Evolutionary conservation across 2,329 filamentous ascomycete species (phyloP).

Genomic region (Cercospora sp.): DNA sequence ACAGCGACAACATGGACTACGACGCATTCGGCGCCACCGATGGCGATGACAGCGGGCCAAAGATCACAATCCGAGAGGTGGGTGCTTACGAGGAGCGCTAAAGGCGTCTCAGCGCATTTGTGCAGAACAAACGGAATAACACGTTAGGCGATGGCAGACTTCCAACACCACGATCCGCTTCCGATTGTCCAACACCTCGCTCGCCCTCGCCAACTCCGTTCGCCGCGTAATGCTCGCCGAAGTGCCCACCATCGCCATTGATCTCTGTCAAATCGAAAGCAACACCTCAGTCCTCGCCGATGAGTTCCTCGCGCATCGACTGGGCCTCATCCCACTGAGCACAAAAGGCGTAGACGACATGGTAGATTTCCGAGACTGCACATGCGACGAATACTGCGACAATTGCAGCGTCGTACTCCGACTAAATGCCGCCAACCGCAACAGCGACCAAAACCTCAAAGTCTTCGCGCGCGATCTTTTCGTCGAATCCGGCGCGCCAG

Average conservation of each 20-base stretch:
- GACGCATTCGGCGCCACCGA: conserved; percentile 27
- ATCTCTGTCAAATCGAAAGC: conserved; percentile 85
- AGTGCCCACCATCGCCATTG: conserved; percentile 90
- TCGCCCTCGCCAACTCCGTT: conserved; percentile 88
- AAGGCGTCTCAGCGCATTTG: background rate
- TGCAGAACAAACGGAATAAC: conserved; percentile 11
- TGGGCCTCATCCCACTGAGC: conserved; percentile 85
- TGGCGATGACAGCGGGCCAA: conserved; percentile 29
- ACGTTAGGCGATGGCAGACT: conserved; percentile 48
- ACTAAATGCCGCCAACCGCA: conserved; percentile 70
- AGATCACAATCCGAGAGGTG: conserved; percentile 50
- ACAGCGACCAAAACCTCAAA: conserved; percentile 82
- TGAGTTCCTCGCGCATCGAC: conserved; percentile 89
- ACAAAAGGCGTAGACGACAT: conserved; percentile 80
- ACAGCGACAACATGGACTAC: conserved; percentile 23
- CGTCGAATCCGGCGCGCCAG: conserved; percentile 55
- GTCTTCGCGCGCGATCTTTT: conserved; percentile 90
- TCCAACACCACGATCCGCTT: conserved; percentile 84
- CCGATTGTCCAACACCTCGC: conserved; percentile 82
- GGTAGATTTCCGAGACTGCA: conserved; percentile 88
- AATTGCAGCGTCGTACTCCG: conserved; percentile 83
- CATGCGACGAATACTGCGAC: conserved; percentile 94
- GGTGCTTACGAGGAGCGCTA: conserved; percentile 6
- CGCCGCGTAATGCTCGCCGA: conserved; percentile 90
- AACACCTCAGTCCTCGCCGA: conserved; percentile 97